A percentile compares a stretch with the other conserved stretches of the same genome.
These are phyloP conservation scores for Penstemon eatonii DNA, from an alignment of 257 asterid species.

Conservation along the genomic window DNA sequence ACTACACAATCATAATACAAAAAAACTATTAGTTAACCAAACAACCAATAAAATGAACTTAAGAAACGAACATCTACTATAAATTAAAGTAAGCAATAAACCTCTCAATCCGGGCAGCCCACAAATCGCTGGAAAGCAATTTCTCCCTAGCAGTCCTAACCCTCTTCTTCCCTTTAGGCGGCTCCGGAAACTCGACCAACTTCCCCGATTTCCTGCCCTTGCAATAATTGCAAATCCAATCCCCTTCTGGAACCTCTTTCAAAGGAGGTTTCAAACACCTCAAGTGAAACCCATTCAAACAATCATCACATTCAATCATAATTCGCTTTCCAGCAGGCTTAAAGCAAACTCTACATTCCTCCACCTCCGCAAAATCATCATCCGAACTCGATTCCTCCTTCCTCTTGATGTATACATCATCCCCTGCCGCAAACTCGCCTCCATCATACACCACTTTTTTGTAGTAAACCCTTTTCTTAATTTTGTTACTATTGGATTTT, in stretches of 20 bases:
- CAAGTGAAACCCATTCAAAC: constrained; percentile 92
- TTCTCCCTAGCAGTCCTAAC: constrained; percentile 81
- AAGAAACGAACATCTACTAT: background rate
- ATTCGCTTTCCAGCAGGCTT: constrained; percentile 62
- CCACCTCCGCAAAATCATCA: constrained; percentile 67
- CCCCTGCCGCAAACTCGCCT: constrained; percentile 68
- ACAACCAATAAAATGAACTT: background rate
- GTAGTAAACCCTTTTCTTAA: constrained; percentile 58
- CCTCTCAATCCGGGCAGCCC: constrained; percentile 89
- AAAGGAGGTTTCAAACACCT: constrained; percentile 81
- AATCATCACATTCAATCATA: constrained; percentile 92
- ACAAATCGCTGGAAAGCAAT: constrained; percentile 82
- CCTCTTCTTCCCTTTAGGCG: constrained; percentile 68
- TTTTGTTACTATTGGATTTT: background rate
- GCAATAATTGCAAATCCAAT: constrained; percentile 82
- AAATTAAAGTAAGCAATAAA: constrained; percentile 21
- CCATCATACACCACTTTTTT: constrained; percentile 72
- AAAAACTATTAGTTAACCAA: constrained; percentile 2
- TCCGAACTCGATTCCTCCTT: constrained; percentile 68
- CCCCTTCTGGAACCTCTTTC: constrained; percentile 80
- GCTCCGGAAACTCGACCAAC: constrained; percentile 51
- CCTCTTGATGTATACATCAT: constrained; percentile 80
- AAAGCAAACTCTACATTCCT: constrained; percentile 86
- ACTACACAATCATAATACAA: constrained; percentile 38
- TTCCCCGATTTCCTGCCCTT: constrained; percentile 54